phyloP scores from a whole-genome alignment of 768 basidiomycete species.

The Porphyrellus cyaneotinctus region DNA sequence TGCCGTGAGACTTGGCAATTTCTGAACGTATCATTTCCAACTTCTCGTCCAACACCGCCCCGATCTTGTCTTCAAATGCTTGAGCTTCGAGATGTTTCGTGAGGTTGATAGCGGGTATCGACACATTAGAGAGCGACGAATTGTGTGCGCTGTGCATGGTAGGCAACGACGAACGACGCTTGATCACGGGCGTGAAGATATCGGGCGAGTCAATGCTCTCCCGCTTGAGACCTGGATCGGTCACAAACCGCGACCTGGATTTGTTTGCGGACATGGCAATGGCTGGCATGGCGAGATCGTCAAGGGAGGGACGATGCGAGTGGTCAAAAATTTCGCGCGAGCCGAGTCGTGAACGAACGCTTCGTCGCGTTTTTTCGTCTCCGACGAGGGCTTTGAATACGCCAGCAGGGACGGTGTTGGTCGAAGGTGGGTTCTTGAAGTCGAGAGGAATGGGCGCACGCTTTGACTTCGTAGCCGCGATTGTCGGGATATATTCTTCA shows the following conservation, averaged over 20 bases:
- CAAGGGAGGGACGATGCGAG: conserved; percentile 66
- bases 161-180: conserved; percentile 57
- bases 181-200: conserved; percentile 40
- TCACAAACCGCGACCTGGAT: conserved; percentile 51
- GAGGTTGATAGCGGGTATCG: conserved; percentile 46
- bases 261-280: conserved; percentile 62
- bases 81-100: conserved; percentile 56
- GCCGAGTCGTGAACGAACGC: conserved; percentile 71
- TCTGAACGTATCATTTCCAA: conserved; percentile 48
- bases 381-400: conserved; percentile 74
- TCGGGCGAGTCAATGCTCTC: conserved; percentile 33
- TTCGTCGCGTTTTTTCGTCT: conserved; percentile 66
- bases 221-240: conserved; percentile 49
- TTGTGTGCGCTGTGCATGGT: conserved; percentile 45
- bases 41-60: conserved; percentile 66
- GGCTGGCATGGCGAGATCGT: conserved; percentile 64
- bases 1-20: conserved; percentile 25
- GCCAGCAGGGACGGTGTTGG: conserved; percentile 80
- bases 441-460: conserved; percentile 78
- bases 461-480: conserved; percentile 38
- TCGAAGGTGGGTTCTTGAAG: conserved; percentile 61
- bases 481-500: conserved; percentile 13
- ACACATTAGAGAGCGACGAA: conserved; percentile 43
- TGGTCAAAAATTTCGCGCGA: conserved; percentile 74
- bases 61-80: conserved; percentile 57